Percentiles rank a stretch among this genome's conserved stretches.
phyloP scores from a whole-genome alignment of 2,329 filamentous ascomycete genomes.

The Alternaria solani region DNA sequence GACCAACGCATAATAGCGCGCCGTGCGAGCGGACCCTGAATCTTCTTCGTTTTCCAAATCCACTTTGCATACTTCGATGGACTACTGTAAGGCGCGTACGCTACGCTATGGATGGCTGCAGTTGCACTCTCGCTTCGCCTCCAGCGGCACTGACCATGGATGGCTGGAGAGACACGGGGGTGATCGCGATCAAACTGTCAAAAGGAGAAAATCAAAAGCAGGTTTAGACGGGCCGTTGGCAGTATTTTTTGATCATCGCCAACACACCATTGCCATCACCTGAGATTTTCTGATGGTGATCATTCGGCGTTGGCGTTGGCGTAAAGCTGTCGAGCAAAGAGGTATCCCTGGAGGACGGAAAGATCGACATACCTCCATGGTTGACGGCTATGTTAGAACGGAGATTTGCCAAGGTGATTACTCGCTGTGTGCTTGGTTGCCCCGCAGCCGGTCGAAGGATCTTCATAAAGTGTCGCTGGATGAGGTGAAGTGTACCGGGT shows the following conservation, averaged over 20 bases:
- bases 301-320: not conserved
- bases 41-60: conserved; percentile 1
- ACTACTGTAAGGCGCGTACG: not conserved
- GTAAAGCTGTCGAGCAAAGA: not conserved
- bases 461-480: not conserved
- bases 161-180: not conserved
- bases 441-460: conserved; percentile 2
- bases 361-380: not conserved
- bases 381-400: not conserved
- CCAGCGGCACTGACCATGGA: not conserved
- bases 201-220: not conserved
- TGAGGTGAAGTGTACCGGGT: conserved; percentile 1
- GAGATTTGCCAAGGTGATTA: not conserved
- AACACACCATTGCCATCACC: not conserved
- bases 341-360: not conserved
- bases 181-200: not conserved
- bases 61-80: not conserved
- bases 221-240: conserved; percentile 5
- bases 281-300: conserved; percentile 3
- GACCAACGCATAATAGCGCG: not conserved
- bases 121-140: conserved; percentile 1
- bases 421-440: not conserved
- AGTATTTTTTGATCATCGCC: not conserved
- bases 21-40: conserved; percentile 4
- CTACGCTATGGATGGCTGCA: not conserved